Evolutionary conservation across 2,329 filamentous ascomycete genomes (phyloP).

Genomic region (Ophiostoma ips): DNA sequence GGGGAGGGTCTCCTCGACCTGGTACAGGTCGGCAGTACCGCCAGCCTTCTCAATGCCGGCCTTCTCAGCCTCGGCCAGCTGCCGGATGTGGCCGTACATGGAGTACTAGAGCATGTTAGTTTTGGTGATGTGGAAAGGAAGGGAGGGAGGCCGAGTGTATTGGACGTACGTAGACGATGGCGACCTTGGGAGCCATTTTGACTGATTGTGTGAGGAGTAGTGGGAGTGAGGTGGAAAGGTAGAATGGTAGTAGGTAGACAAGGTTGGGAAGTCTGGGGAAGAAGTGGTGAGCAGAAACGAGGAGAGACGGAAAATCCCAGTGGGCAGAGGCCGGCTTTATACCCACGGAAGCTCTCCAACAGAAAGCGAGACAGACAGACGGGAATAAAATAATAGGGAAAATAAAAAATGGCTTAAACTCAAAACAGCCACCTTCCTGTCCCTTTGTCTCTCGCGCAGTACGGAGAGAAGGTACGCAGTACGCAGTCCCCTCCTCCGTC

Average conservation of each 20-base stretch:
- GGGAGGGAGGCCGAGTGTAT: too few species aligned
- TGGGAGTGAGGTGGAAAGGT: not conserved
- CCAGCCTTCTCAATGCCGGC: constrained; percentile 79
- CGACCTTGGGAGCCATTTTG: constrained; percentile 70
- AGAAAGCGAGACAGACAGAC: not conserved
- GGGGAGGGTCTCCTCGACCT: constrained; percentile 78
- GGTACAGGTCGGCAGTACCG: constrained; percentile 67
- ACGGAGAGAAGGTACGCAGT: not conserved
- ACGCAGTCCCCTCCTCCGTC: not conserved
- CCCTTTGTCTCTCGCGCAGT: too few species aligned
- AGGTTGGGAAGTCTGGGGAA: not conserved
- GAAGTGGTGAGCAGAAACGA: not conserved
- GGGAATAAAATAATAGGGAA: not conserved
- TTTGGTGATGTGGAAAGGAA: not conserved
- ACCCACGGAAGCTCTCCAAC: not conserved
- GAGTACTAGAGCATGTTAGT: constrained; percentile 53
- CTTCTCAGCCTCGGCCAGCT: constrained; percentile 80
- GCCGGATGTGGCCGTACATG: constrained; percentile 80
- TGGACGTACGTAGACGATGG: constrained; percentile 68
- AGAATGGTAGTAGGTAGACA: too few species aligned
- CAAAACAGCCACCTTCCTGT: too few species aligned
- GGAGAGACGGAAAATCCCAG: not conserved
- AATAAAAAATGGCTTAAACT: not conserved
- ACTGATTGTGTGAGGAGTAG: constrained; percentile 9
- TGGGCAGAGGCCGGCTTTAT: constrained; percentile 2